Evolutionary conservation across 805 yeast genomes (phyloP).

Genomic region (Candida incommunis): DNA sequence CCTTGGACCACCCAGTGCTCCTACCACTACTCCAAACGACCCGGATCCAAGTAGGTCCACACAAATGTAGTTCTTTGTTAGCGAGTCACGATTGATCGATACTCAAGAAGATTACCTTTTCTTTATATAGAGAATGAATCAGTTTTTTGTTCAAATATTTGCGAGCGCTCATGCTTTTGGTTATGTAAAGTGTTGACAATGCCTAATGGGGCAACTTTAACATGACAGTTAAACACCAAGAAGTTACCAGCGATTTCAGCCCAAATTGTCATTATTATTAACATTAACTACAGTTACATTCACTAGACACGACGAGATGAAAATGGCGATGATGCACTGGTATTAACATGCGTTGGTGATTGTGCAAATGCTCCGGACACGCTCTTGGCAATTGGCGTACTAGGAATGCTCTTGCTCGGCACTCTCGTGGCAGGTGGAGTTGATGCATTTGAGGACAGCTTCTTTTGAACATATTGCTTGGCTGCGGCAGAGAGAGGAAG

Average conservation of each 20-base stretch:
- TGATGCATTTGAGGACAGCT: not conserved
- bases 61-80: not conserved
- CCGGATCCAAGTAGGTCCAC: not conserved
- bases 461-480: not conserved
- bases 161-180: too few species aligned
- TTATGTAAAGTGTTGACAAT: too few species aligned
- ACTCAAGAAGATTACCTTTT: too few species aligned
- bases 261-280: too few species aligned
- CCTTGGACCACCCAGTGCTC: not conserved
- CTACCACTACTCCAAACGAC: not conserved
- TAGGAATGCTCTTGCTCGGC: not conserved
- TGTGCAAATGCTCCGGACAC: not conserved
- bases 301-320: not conserved
- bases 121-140: too few species aligned
- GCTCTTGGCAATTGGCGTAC: not conserved
- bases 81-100: too few species aligned
- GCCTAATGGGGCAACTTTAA: too few species aligned
- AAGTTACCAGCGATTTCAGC: too few species aligned
- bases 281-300: too few species aligned
- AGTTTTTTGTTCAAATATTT: too few species aligned
- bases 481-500: not conserved
- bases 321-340: not conserved
- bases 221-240: too few species aligned
- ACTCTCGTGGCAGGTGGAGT: not conserved
- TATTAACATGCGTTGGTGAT: not conserved